phyloP scores from a whole-genome alignment of 2,329 filamentous ascomycete species.

The Epichloe hybrida region DNA sequence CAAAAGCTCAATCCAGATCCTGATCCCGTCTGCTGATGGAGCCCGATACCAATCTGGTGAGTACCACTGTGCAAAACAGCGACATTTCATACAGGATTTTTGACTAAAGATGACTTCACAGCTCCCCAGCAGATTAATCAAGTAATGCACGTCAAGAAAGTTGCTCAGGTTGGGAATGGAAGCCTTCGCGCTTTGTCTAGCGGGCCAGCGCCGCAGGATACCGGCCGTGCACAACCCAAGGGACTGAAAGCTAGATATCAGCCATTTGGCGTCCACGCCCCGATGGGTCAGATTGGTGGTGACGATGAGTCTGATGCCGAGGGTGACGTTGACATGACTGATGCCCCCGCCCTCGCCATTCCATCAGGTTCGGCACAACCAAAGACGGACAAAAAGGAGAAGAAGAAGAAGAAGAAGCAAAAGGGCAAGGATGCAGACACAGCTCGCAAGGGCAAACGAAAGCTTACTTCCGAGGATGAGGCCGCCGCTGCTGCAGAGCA shows the following conservation, averaged over 20 bases:
- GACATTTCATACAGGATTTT: constrained; percentile 4
- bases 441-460: constrained; percentile 24
- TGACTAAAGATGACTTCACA: constrained; percentile 8
- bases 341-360: constrained; percentile 19
- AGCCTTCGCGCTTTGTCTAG: constrained; percentile 10
- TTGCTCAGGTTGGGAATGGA: constrained; percentile 39
- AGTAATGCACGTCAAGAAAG: constrained; percentile 51
- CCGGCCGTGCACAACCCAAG: constrained; percentile 50
- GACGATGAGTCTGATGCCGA: constrained; percentile 29
- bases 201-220: constrained; percentile 33
- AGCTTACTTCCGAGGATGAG: constrained; percentile 26
- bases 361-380: constrained; percentile 8
- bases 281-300: constrained; percentile 25
- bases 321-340: constrained; percentile 31
- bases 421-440: constrained; percentile 7
- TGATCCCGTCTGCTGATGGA: constrained; percentile 45
- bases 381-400: constrained; percentile 15
- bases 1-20: constrained; percentile 39
- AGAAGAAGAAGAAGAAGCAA: constrained; percentile 7
- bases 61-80: constrained; percentile 10
- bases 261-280: constrained; percentile 43
- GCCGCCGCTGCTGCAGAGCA: constrained; percentile 21
- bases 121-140: constrained; percentile 35
- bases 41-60: constrained; percentile 41
- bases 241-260: constrained; percentile 54